Conservation (phyloP, 2,329 filamentous ascomycete genomes). For the Zymoseptoria crescenta region DNA sequence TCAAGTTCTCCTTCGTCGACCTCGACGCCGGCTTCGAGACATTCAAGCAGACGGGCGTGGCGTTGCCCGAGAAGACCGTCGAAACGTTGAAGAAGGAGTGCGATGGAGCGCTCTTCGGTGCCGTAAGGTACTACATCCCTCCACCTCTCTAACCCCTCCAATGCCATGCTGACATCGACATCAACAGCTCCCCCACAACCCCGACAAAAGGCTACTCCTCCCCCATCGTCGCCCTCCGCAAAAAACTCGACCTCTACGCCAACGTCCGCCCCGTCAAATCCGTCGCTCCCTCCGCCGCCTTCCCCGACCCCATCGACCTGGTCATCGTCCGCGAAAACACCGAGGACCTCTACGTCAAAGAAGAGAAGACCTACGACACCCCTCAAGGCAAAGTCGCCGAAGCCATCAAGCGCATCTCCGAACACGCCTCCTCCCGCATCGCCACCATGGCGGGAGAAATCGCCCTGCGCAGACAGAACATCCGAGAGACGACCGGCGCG, state of each 20-base stretch:
- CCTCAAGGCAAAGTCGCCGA: constrained; percentile 78
- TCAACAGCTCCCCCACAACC: constrained; percentile 65
- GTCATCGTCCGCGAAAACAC: constrained; percentile 99
- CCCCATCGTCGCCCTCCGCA: constrained; percentile 93
- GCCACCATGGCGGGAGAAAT: constrained; percentile 92
- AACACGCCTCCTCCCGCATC: constrained; percentile 77
- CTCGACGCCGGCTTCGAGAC: constrained; percentile 89
- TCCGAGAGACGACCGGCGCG: constrained; percentile 52
- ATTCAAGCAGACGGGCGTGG: constrained; percentile 81
- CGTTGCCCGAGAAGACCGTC: constrained; percentile 85
- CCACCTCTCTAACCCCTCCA: neutral
- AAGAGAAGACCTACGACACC: constrained; percentile 75
- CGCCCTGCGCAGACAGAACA: constrained; percentile 74
- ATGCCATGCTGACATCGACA: neutral
- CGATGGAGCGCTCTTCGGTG: constrained; percentile 92
- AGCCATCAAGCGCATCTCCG: constrained; percentile 93
- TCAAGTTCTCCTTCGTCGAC: constrained; percentile 91
- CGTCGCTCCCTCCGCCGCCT: constrained; percentile 50
- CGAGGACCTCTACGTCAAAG: constrained; percentile 96
- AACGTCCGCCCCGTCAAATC: constrained; percentile 96
- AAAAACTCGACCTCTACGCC: constrained; percentile 89
- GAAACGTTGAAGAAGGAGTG: constrained; percentile 83
- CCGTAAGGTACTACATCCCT: constrained; percentile 51
- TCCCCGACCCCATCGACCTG: constrained; percentile 67
- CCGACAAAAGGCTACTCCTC: constrained; percentile 93